Evolutionary conservation across 192 early-diverging fungal species (phyloP), one percentile per base, ranked within the genome.

Genomic region (Entrophospora sp.): DNA sequence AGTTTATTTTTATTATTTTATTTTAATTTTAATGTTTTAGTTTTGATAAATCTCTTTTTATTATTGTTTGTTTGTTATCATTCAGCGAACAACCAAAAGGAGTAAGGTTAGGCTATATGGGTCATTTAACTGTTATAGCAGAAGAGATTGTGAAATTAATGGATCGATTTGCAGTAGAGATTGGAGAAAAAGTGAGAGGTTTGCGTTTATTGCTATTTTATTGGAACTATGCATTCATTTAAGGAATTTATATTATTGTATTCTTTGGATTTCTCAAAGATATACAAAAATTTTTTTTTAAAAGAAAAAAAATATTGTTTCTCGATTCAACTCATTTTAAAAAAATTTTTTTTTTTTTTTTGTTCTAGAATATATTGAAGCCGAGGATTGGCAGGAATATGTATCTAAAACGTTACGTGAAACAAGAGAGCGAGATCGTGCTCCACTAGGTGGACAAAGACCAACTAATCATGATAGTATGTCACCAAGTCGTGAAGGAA

Each of bases 101-200:
- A 30, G 85, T 90, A 18, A 85, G 95, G 34, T 79, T 97, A 28
- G 97, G 95, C 6, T 98, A 91, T 72, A 99, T 99, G 97, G 97
- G 97, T 12, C 97, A 99, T 66, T 76, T 98, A 70, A 98, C 93
- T 0, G 93, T 93, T 53, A 96, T 99, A 57, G 86, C 95, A 27
- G 97, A 99, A 67, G 97, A 98, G 69, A 87, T 94, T 1, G 85
- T 88, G 51, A 92, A 95, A 66, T 69, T 98, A 30, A 73, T 95
- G 40, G 95, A 98, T 63, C 84, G 90, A 20, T 53, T 38, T 56
- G 49, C 49, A 18, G 52, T 66, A 1, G 64, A 66, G 18, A 40
- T 66, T 22, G 64, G 48, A 25, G 64, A 66, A 16, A 52, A 66
- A 66, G 52, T 66, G 35, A 55, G 51, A 66, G 64, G 64, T 66